phyloP scores from a whole-genome alignment of 2,329 filamentous ascomycete genomes.

The Bipolaris gigantea region DNA sequence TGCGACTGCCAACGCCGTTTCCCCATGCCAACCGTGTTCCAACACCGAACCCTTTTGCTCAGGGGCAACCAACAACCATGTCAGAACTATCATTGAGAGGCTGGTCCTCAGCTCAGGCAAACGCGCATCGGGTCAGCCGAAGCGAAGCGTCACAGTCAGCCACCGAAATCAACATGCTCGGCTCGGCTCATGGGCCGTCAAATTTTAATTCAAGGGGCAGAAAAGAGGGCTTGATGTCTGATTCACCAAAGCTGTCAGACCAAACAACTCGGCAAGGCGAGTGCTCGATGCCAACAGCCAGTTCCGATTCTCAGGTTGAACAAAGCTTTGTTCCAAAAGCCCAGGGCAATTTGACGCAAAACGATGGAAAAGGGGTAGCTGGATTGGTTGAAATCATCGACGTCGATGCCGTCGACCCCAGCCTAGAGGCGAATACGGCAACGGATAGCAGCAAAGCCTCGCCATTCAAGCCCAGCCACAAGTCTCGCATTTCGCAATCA shows the following conservation, averaged over 20 bases:
- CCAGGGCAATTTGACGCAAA: slow-evolving; percentile 2
- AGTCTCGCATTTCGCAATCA: slow-evolving; percentile 22
- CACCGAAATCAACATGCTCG: slow-evolving; percentile 13
- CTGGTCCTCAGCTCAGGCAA: slow-evolving; percentile 22
- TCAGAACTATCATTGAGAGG: slow-evolving; percentile 31
- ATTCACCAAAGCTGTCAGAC: slow-evolving; percentile 6
- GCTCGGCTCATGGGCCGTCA: slow-evolving; percentile 22
- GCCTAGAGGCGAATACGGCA: not conserved
- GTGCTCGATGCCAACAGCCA: slow-evolving; percentile 5
- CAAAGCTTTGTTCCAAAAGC: not conserved
- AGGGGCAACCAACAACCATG: slow-evolving; percentile 10
- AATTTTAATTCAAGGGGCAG: slow-evolving; percentile 24
- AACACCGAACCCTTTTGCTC: slow-evolving; percentile 27
- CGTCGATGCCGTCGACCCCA: slow-evolving; percentile 24
- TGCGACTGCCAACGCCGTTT: slow-evolving; percentile 15
- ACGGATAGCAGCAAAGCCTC: slow-evolving; percentile 14
- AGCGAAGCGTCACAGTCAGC: slow-evolving; percentile 3
- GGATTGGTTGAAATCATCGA: slow-evolving; percentile 27
- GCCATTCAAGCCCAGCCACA: slow-evolving; percentile 26
- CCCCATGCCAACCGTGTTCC: slow-evolving; percentile 15
- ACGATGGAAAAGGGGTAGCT: not conserved
- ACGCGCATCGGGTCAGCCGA: slow-evolving; percentile 12
- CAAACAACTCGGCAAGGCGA: slow-evolving; percentile 21
- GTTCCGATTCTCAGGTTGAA: not conserved
- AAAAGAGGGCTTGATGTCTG: slow-evolving; percentile 29